These are phyloP conservation scores for Rhizopogon vulgaris DNA, from an alignment of 768 basidiomycete genomes.

Conservation along the genomic window DNA sequence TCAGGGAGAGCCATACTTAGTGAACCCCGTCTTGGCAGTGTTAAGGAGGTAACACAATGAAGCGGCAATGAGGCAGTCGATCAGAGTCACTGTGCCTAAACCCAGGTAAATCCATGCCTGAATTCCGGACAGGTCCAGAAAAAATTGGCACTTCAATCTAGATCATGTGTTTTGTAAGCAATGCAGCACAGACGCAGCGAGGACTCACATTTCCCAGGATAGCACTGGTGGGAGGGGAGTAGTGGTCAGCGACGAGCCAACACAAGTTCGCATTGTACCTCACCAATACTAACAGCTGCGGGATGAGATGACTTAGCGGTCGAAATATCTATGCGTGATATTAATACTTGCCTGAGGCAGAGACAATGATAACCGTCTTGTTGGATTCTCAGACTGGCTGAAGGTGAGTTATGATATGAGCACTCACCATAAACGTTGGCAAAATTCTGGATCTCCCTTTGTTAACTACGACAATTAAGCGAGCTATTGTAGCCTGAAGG, in stretches of 20 bases:
- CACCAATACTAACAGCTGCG: background rate
- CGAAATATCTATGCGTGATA: background rate
- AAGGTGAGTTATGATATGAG: background rate
- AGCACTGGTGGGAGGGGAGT: background rate
- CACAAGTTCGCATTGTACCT: background rate
- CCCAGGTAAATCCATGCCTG: background rate
- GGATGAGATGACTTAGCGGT: background rate
- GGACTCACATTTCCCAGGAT: background rate
- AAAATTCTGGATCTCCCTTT: background rate
- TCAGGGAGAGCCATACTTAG: background rate
- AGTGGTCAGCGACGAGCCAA: background rate
- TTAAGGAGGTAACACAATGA: background rate
- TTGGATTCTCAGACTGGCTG: background rate
- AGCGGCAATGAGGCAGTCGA: slow-evolving; percentile 8
- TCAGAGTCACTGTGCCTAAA: slow-evolving; percentile 32
- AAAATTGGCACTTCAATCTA: background rate
- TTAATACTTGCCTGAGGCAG: background rate
- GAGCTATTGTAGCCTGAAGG: background rate
- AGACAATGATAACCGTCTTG: background rate
- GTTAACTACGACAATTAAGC: background rate
- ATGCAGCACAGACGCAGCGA: background rate
- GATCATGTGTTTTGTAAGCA: background rate
- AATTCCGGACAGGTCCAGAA: background rate
- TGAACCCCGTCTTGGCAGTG: background rate
- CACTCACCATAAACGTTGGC: background rate